Conservation (phyloP, 2,329 filamentous ascomycete species). For the Colletotrichum horii region DNA sequence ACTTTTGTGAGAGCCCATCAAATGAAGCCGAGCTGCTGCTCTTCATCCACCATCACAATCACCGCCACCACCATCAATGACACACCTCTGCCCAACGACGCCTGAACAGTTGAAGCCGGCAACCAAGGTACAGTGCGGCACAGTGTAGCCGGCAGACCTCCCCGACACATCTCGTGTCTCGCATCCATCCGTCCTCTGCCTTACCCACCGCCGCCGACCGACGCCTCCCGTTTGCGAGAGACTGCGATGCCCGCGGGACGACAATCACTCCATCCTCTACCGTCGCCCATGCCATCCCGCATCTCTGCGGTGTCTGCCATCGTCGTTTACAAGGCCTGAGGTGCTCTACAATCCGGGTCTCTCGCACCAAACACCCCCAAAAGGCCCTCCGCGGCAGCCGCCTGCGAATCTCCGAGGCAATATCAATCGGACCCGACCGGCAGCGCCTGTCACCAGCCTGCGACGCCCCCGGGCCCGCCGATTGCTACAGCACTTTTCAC, state of each 20-base stretch:
- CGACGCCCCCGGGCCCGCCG: conserved; percentile 12
- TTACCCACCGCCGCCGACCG: conserved; percentile 2
- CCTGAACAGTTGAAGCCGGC: not conserved
- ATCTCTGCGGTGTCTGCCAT: not conserved
- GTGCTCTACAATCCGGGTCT: not conserved
- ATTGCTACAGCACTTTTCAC: conserved; percentile 10
- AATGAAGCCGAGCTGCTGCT: not conserved
- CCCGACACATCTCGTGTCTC: conserved; percentile 18
- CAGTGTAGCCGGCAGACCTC: not conserved
- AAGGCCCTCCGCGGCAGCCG: not conserved
- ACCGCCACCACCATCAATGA: not conserved
- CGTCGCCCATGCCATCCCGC: not conserved
- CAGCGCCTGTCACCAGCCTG: not conserved
- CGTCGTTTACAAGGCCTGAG: not conserved
- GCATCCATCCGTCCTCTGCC: conserved; percentile 18
- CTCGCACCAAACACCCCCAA: not conserved
- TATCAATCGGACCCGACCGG: conserved; percentile 13
- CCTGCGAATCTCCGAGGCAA: not conserved
- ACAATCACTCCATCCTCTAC: not conserved
- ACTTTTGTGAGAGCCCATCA: not conserved
- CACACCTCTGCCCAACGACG: not conserved
- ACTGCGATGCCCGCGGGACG: not conserved
- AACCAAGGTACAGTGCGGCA: conserved; percentile 1
- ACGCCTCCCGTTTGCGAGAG: conserved; percentile 1
- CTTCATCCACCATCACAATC: not conserved